A percentile compares a stretch with the other conserved stretches of the same genome.
Conservation (phyloP, 2,329 filamentous ascomycete genomes). For the Golovinomyces cichoracearum region DNA sequence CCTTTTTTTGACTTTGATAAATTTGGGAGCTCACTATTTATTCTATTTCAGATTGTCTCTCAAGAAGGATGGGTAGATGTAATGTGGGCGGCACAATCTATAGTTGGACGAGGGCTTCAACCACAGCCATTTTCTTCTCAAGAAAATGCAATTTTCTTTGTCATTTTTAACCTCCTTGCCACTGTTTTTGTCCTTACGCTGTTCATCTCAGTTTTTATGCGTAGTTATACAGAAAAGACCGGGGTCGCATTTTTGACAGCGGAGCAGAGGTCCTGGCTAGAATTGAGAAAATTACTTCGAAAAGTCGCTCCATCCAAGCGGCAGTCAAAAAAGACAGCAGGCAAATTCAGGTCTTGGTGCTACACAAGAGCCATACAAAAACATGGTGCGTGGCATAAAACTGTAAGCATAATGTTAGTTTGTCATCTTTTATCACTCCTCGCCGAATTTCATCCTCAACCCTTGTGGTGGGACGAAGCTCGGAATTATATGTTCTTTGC, state of each 20-base stretch:
- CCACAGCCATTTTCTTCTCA: conserved; percentile 42
- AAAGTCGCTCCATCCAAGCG: conserved; percentile 90
- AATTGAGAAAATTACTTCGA: conserved; percentile 67
- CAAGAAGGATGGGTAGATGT: conserved; percentile 96
- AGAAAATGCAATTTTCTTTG: conserved; percentile 80
- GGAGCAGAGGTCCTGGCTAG: conserved; percentile 90
- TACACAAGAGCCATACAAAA: conserved; percentile 88
- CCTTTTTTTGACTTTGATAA: conserved; percentile 80
- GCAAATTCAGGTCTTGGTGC: conserved; percentile 73
- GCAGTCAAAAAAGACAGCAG: conserved; percentile 51
- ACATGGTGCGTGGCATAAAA: conserved; percentile 69
- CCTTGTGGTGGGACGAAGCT: conserved; percentile 38
- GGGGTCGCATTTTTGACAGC: conserved; percentile 88
- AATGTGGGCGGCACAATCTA: conserved; percentile 59
- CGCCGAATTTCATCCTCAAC: conserved; percentile 61
- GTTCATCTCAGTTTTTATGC: conserved; percentile 98
- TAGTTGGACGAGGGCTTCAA: conserved; percentile 51
- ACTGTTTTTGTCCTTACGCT: conserved; percentile 91
- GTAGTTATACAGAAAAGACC: conserved; percentile 96
- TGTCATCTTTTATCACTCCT: conserved; percentile 64
- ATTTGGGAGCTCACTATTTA: conserved; percentile 80
- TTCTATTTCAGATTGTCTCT: conserved; percentile 93
- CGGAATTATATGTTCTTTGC: conserved; percentile 55
- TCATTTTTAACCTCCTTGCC: conserved; percentile 84
- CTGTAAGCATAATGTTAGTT: conserved; percentile 53